A percentile compares a stretch with the other conserved stretches of the same genome.
phyloP scores from a whole-genome alignment of 192 early-diverging fungal species.

The Mortierella claussenii region DNA sequence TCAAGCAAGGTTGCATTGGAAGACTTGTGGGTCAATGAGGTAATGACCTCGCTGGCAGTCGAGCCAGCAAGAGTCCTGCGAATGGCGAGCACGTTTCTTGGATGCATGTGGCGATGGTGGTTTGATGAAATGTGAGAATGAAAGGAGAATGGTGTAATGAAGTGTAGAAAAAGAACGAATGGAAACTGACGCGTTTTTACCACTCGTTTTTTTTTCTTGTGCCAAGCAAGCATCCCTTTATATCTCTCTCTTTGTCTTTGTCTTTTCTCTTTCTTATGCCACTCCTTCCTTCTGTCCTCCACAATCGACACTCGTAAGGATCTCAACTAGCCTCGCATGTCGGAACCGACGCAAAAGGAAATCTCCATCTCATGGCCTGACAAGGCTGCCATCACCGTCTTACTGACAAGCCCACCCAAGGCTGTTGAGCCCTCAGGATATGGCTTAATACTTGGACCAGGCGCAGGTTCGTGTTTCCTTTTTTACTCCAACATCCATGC shows the following conservation, averaged over 20 bases:
- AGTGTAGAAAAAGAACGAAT: too few relatives aligned
- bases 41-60: slow-evolving; percentile 9
- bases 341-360: slow-evolving; percentile 35
- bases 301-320: too few relatives aligned
- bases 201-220: too few relatives aligned
- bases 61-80: slow-evolving; percentile 19
- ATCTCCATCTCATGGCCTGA: slow-evolving; percentile 33
- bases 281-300: not conserved
- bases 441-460: slow-evolving; percentile 39
- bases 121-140: too few relatives aligned
- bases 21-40: slow-evolving; percentile 12
- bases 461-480: slow-evolving; percentile 20
- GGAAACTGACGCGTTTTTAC: too few relatives aligned
- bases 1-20: slow-evolving; percentile 30
- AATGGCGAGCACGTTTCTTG: slow-evolving; percentile 23
- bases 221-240: too few relatives aligned
- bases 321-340: too few relatives aligned
- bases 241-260: not conserved
- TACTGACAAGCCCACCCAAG: slow-evolving; percentile 26
- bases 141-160: too few relatives aligned
- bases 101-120: slow-evolving; percentile 12
- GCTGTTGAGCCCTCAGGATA: slow-evolving; percentile 28
- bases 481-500: not conserved
- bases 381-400: slow-evolving; percentile 38
- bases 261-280: slow-evolving; percentile 1